These are phyloP conservation scores for Eucalyptus curtisii DNA, from an alignment of 345 rosid species.

Conservation along the genomic window DNA sequence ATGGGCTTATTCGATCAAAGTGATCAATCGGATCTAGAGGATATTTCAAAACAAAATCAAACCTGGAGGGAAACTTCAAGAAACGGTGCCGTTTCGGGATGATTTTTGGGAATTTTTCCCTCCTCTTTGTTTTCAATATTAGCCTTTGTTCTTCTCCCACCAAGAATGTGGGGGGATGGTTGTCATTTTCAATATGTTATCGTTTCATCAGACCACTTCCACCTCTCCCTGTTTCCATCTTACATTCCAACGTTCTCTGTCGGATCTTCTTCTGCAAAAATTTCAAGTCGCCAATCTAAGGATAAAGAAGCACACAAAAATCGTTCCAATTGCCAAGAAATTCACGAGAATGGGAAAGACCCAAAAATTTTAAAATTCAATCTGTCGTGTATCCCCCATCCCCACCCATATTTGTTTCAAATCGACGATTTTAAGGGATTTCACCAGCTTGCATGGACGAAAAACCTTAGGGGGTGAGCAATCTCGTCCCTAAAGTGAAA, in stretches of 20 bases:
- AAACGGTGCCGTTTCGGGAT: not conserved
- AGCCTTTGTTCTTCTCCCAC: not conserved
- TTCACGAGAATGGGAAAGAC: not conserved
- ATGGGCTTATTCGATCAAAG: not conserved
- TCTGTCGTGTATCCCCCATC: too few relatives aligned
- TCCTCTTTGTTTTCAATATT: not conserved
- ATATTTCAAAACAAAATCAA: not conserved
- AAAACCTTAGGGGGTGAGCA: not conserved
- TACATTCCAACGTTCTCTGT: not conserved
- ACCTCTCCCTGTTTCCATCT: not conserved
- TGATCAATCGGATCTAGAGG: not conserved
- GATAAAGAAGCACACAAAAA: not conserved
- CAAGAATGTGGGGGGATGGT: not conserved
- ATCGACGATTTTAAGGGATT: not conserved
- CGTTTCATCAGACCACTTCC: not conserved
- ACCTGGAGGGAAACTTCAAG: not conserved
- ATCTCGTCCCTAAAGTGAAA: not conserved
- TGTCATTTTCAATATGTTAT: not conserved
- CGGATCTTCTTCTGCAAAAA: not conserved
- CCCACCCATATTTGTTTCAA: not conserved
- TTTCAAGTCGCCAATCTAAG: not conserved
- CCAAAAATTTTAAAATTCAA: not conserved
- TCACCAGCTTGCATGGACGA: not conserved
- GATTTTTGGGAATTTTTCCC: not conserved
- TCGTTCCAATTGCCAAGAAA: not conserved